phyloP scores from a whole-genome alignment of 805 yeast species.

The Spathaspora boniae region DNA sequence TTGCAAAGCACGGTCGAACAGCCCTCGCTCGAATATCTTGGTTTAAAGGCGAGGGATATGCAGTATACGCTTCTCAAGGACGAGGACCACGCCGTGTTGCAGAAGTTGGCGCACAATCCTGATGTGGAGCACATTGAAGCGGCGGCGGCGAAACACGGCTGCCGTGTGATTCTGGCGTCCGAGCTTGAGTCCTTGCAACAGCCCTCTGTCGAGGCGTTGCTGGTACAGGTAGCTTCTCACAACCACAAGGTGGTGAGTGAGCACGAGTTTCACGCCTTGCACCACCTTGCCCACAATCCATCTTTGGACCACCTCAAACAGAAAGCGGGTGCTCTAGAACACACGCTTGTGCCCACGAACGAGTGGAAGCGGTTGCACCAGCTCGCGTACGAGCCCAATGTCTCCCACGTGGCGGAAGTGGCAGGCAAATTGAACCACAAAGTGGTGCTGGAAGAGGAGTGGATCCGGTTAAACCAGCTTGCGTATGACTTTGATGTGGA shows the following conservation, averaged over 20 bases:
- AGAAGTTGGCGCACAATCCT: conserved; percentile 21
- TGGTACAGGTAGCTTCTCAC: conserved; percentile 16
- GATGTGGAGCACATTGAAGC: conserved; percentile 16
- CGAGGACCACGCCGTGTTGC: conserved; percentile 21
- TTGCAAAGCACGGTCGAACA: too few relatives aligned
- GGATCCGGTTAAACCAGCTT: conserved; percentile 5
- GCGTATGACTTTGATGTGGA: conserved; percentile 24
- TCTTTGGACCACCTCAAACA: conserved; percentile 13
- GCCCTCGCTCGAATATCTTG: too few relatives aligned
- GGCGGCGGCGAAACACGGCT: conserved; percentile 17
- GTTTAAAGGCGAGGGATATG: too few relatives aligned
- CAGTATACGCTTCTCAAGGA: too few relatives aligned
- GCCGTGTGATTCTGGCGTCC: conserved; percentile 13
- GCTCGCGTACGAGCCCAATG: conserved; percentile 20
- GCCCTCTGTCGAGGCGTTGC: conserved; percentile 25
- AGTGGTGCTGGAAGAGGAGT: conserved; percentile 11
- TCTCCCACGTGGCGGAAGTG: conserved; percentile 13
- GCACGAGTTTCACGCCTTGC: conserved; percentile 14
- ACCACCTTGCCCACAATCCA: conserved; percentile 17
- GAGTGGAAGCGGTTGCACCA: conserved; percentile 14
- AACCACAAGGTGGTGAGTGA: conserved; percentile 16
- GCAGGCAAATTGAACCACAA: conserved; percentile 11
- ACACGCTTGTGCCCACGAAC: conserved; percentile 10
- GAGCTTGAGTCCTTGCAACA: conserved; percentile 14
- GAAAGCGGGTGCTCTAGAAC: conserved; percentile 13